Evolutionary conservation across 1,139 yeast genomes (phyloP), one percentile per base, ranked within the genome.

Genomic region (Meyerozyma smithsonii): DNA sequence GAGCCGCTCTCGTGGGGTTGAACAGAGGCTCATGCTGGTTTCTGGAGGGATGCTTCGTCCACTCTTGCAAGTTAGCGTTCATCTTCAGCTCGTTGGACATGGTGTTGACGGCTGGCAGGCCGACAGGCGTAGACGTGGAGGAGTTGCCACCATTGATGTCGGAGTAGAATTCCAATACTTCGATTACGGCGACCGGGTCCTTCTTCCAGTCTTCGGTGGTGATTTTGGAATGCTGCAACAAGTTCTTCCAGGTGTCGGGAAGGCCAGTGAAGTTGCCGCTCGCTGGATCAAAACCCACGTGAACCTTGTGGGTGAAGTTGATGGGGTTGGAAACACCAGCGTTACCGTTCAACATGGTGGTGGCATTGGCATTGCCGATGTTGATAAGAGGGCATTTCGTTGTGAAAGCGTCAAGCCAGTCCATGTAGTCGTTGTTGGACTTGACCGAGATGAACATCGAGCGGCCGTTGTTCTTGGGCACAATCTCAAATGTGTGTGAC

Each of bases 331-430:
- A 82, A n/a, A 84, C 89, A 10, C 81, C 80, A 8, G 90, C 84
- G 39, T 84, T 74, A 8, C 66, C 66, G 36, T 46, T 49, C 8
- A 46, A 39, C 36, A 54, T 42, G 20, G 53, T 41, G 2, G 57
- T 46, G 12, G 47, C 25, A 36, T 47, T 50, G 32, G 49, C 55
- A 34, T 47, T 56, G 26, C 69, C 69, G 39, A 69, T 67, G 39
- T 62, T 68, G 15, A 64, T 59, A 46, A 84, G 68, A 1, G 97
- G 96, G 52, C 95, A 86, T 58, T 87, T 87, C 14, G 92, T 78
- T 49, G 88, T 81, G 48, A 90, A 86, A 12, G 88, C 84, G 60
- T 92, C 97, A 46, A 90, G 74, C 98, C 98, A 90, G 46, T 86
- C 84, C 59, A 86, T 79, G 48, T 87, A 73, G 47, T 90, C 97